phyloP scores from a whole-genome alignment of 768 basidiomycete genomes.

The Boletus sensibilis region DNA sequence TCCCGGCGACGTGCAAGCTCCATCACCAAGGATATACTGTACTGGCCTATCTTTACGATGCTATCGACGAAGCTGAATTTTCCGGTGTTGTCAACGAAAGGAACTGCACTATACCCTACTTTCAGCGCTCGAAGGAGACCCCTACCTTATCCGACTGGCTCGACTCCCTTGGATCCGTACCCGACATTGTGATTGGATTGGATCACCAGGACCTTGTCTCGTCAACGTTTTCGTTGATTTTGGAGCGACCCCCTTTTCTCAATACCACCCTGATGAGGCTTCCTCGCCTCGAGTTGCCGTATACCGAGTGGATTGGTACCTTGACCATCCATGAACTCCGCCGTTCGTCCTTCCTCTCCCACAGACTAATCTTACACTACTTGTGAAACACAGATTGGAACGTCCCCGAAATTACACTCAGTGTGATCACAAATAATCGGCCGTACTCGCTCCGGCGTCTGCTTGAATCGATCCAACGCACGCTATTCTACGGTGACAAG shows the following conservation, averaged over 20 bases:
- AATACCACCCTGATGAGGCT: conserved; percentile 42
- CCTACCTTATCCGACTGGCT: conserved; percentile 33
- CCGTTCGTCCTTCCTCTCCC: conserved; percentile 17
- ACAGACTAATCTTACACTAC: conserved; percentile 1
- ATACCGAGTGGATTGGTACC: conserved; percentile 61
- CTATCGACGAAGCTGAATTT: background rate
- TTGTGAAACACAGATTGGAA: conserved; percentile 62
- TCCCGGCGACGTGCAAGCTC: conserved; percentile 39
- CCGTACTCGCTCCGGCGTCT: conserved; percentile 69
- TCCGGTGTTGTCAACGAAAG: conserved; percentile 8
- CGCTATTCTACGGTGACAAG: conserved; percentile 66
- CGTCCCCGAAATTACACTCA: conserved; percentile 62
- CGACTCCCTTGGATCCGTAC: conserved; percentile 19
- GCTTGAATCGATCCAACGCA: conserved; percentile 54
- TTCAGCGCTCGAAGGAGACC: conserved; percentile 10
- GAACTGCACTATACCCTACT: conserved; percentile 21
- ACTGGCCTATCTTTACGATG: conserved; percentile 33
- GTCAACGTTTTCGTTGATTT: conserved; percentile 18
- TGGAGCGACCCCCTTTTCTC: conserved; percentile 22
- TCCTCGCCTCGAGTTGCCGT: conserved; percentile 47
- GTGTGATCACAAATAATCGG: conserved; percentile 76
- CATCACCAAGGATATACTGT: conserved; percentile 30
- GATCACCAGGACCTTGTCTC: conserved; percentile 31
- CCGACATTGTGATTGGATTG: conserved; percentile 37
- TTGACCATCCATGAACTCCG: conserved; percentile 51